Evolutionary conservation across 192 early-diverging fungal species (phyloP).

Genomic region (Linnemannia exigua): DNA sequence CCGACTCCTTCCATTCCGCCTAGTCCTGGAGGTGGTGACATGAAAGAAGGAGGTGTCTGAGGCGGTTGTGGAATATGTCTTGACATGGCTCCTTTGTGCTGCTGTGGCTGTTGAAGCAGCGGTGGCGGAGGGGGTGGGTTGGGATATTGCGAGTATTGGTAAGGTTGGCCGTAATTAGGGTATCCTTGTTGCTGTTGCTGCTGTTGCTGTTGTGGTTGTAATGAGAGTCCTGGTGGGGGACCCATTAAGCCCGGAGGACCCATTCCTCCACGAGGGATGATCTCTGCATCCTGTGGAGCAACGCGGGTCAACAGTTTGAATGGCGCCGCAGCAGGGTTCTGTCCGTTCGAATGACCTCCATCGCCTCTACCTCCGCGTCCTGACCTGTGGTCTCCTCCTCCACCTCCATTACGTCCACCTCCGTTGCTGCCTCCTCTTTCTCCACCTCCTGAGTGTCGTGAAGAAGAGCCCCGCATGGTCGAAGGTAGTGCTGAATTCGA

Average conservation of each 20-base stretch:
- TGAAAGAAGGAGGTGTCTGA: not conserved
- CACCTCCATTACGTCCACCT: not conserved
- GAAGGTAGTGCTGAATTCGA: not conserved
- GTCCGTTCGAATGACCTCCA: slow-evolving; percentile 15
- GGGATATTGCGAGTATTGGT: not conserved
- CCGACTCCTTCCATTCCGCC: slow-evolving; percentile 2
- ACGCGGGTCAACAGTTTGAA: slow-evolving; percentile 43
- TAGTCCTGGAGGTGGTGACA: slow-evolving; percentile 20
- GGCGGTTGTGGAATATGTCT: slow-evolving; percentile 9
- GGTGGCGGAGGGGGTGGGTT: slow-evolving; percentile 9
- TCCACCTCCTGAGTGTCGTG: slow-evolving; percentile 7
- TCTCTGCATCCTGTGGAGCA: slow-evolving; percentile 21
- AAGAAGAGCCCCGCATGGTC: slow-evolving; percentile 11
- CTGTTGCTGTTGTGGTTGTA: slow-evolving; percentile 16
- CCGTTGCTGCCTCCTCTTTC: not conserved
- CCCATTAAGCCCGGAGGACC: not conserved
- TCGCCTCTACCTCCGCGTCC: not conserved
- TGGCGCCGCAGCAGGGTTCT: slow-evolving; percentile 23
- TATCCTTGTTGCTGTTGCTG: slow-evolving; percentile 15
- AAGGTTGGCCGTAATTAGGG: not conserved
- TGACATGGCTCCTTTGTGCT: not conserved
- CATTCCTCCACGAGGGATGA: not conserved
- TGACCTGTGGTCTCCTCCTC: slow-evolving; percentile 3
- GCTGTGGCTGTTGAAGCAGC: slow-evolving; percentile 8
- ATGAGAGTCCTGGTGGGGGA: not conserved